Base-by-base conservation (phyloP, 2,329 filamentous ascomycete species). In the Clonostachys sp. region DNA sequence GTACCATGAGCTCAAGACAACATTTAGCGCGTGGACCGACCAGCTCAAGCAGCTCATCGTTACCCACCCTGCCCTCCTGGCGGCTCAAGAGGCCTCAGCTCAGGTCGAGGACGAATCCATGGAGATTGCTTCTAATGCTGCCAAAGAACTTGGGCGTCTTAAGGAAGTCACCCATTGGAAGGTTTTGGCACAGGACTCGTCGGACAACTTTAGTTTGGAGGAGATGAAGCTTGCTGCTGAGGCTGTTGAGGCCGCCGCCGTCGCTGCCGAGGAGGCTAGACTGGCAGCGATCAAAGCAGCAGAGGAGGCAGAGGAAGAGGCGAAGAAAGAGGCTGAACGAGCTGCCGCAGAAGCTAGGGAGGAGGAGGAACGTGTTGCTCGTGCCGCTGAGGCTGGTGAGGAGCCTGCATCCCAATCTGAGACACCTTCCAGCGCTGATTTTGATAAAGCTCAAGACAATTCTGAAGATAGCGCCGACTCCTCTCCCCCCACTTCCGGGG, bases 91-190 rank as follows among this genome's bases (percentile, higher is more conserved):
- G 34, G 79, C 82, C 36, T 83, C 82, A 6, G 78, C 81, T 41
- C 80, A 85, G 42, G 66, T 96, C 14, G 84, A 96, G 61, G 84
- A 87, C 42, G 76, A 83, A 46, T 91, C 83, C 46, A 96, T 97
- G 89, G 74, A 76, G 16, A 73, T 89, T 50, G 91, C 94, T 5
- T 84, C 90, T 49, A 71, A 81, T 34, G 85, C 91, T 16, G 92
- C 91, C 14, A 84, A 83, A 58, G 89, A 97, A 62, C 77, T 99
- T 24, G 77, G 76, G 34, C 78, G 85, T 40, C 73, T 99, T 34
- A 96, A 94, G 76, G 83, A 91, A 53, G 87, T 94, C 49, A 88
- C 87, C 8, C 78, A 77, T 50, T 95, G 87, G 85, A 97, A 97
- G 71, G 80, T 96, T 39, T 74, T 77, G 36, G 84, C 88, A 8